Base-by-base conservation (phyloP, 179 eudicot genomes). In the Gypsophila paniculata region DNA sequence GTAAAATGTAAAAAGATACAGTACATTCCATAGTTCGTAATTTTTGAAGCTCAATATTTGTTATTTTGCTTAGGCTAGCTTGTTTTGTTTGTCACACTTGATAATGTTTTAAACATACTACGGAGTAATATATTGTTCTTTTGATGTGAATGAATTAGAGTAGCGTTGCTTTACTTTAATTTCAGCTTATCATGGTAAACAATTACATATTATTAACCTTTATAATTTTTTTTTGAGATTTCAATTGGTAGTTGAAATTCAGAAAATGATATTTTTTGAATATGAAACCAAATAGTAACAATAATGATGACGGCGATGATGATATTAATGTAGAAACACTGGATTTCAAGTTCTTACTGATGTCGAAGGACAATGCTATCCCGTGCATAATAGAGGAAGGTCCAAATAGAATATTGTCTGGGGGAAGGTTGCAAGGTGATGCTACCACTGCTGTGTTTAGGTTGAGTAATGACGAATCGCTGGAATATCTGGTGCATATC, bases 331-430 rank as follows among this genome's bases (percentile, higher is more conserved):
- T 78, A 94, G 99, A 94, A 80, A 86, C 92, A 36, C 77, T 94
- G 96, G 96, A 94, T 76, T 94, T 94, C 85, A 94, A 94, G 85
- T 94, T 94, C 84, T 79, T 94, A 65, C 72, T 94, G 89, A 91
- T 84, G 88, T 89, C 99, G 0, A 87, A 87, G 78, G 80, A 90
- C 72, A 69, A 73, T 18, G 85, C 65, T 42, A 66, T 61, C 23
- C 91, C 95, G 2, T 90, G 88, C 72, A 51, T 90, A 51, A 82
- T 89, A 61, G 99, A 94, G 85, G 97, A 94, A 77, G 99, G 99
- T 71, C 81, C 90, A 0, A 80, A 87, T 70, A 81, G 99, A 85
- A 83, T 84, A 54, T 77, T 94, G 63, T 85, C 80, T 7, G 85
- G 91, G 68, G 99, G 99, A 5, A 75, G 86, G 73, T 78, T 94